Conservation (phyloP, 148 eudicot genomes). For the Vaccinium vitisidaea region DNA sequence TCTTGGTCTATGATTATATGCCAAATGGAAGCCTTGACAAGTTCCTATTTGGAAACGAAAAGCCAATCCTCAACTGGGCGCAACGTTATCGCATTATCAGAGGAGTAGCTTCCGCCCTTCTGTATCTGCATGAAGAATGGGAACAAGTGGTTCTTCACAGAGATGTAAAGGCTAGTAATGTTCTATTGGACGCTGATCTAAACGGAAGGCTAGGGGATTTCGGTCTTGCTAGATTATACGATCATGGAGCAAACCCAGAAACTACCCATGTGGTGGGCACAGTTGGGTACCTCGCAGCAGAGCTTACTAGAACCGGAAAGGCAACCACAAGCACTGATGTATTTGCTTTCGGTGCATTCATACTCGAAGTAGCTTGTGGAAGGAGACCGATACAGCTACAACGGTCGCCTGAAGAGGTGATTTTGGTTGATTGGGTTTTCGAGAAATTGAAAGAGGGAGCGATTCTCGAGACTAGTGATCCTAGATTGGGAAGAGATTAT, state of each 20-base stretch:
- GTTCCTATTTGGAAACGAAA: conserved; percentile 24
- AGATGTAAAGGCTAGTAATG: conserved; percentile 48
- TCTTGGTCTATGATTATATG: conserved; percentile 27
- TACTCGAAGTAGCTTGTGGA: conserved; percentile 43
- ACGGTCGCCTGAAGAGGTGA: conserved; percentile 1
- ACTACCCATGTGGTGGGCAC: conserved; percentile 47
- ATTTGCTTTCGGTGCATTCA: conserved; percentile 38
- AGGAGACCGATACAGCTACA: conserved; percentile 31
- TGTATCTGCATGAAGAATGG: conserved; percentile 52
- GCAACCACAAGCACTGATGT: conserved; percentile 40
- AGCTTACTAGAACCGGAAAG: conserved; percentile 36
- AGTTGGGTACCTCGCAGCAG: conserved; percentile 45
- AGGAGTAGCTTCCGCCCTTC: conserved; percentile 44
- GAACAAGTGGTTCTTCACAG: conserved; percentile 52
- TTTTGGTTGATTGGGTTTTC: conserved; percentile 36
- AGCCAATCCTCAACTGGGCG: conserved; percentile 30
- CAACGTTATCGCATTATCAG: conserved; percentile 31
- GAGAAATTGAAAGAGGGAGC: conserved; percentile 29
- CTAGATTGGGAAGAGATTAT: conserved; percentile 28
- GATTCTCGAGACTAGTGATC: conserved; percentile 30
- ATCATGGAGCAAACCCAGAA: conserved; percentile 41
- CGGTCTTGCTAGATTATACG: conserved; percentile 41
- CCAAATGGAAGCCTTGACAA: conserved; percentile 49
- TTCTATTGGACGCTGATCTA: conserved; percentile 34
- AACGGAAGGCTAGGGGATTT: conserved; percentile 51